Evolutionary conservation across 2,329 filamentous ascomycete species (phyloP).

Genomic region (Purpureocillium takamizusanense): DNA sequence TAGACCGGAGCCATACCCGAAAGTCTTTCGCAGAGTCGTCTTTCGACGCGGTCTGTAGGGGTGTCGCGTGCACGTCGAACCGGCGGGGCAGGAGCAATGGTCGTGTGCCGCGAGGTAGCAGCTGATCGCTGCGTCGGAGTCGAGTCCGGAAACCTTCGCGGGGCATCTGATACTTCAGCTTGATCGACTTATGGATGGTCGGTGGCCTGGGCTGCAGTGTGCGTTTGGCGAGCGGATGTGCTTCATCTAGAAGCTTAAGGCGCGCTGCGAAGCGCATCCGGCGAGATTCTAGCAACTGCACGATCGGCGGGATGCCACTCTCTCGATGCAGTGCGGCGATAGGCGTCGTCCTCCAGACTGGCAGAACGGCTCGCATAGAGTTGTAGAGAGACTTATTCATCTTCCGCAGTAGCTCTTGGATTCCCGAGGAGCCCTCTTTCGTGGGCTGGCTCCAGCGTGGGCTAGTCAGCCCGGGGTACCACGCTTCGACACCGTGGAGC

Average conservation of each 20-base stretch:
- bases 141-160: constrained; percentile 2
- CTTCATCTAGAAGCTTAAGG: constrained; percentile 8
- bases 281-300: constrained; percentile 5
- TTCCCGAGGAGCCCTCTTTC: constrained; percentile 1
- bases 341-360: constrained; percentile 6
- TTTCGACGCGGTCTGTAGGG: constrained; percentile 5
- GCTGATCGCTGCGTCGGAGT: constrained; percentile 5
- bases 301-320: constrained; percentile 4
- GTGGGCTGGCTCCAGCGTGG: constrained; percentile 3
- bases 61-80: too few species aligned
- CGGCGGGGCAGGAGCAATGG: background rate
- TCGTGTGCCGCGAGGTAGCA: constrained; percentile 1
- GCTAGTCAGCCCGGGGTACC: constrained; percentile 5
- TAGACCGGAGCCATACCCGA: constrained; percentile 2
- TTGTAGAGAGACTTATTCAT: constrained; percentile 4
- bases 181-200: constrained; percentile 3
- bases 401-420: constrained; percentile 4
- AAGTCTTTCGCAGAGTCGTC: constrained; percentile 7
- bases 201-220: constrained; percentile 1
- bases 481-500: constrained; percentile 5
- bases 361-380: constrained; percentile 5
- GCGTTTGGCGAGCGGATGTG: constrained; percentile 8
- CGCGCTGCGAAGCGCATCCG: constrained; percentile 6
- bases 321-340: constrained; percentile 5
- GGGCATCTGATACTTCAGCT: constrained; percentile 5